These are phyloP conservation scores for Xylariales sp. DNA, from an alignment of 2,329 filamentous ascomycete species.

Conservation along the genomic window DNA sequence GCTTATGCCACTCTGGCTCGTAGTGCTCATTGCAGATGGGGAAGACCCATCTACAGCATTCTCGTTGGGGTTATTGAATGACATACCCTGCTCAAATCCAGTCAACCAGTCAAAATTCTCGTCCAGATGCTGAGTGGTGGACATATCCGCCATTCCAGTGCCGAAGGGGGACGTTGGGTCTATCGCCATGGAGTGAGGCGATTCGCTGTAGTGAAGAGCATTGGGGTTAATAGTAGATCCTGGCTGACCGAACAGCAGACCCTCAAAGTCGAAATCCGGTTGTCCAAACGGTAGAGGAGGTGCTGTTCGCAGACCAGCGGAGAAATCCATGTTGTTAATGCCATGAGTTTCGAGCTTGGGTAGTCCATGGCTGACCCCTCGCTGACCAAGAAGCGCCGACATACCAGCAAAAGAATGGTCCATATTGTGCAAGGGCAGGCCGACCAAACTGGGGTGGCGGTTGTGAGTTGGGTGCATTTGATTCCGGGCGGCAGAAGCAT, in stretches of 20 bases:
- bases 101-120: conserved; percentile 79
- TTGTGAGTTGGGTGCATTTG: conserved; percentile 51
- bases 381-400: conserved; percentile 63
- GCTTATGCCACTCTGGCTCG: conserved; percentile 86
- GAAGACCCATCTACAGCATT: conserved; percentile 88
- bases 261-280: conserved; percentile 66
- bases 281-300: conserved; percentile 61
- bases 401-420: conserved; percentile 69
- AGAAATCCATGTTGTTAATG: conserved; percentile 60
- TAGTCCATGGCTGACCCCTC: conserved; percentile 63
- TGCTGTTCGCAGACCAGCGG: conserved; percentile 72
- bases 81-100: conserved; percentile 74
- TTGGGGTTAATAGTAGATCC: conserved; percentile 66
- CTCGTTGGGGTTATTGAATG: conserved; percentile 66
- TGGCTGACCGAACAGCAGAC: conserved; percentile 62
- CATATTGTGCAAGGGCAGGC: conserved; percentile 54
- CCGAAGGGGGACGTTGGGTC: conserved; percentile 60
- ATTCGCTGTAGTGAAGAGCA: conserved; percentile 79
- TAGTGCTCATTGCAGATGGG: conserved; percentile 91
- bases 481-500: conserved; percentile 44
- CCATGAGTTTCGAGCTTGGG: conserved; percentile 79
- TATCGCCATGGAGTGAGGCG: conserved; percentile 62
- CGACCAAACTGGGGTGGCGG: conserved; percentile 71
- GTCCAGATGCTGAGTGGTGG: conserved; percentile 58
- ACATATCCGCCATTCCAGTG: conserved; percentile 53